Base-by-base conservation (phyloP, 179 eudicot genomes). In the Heliamphora pulchella region DNA sequence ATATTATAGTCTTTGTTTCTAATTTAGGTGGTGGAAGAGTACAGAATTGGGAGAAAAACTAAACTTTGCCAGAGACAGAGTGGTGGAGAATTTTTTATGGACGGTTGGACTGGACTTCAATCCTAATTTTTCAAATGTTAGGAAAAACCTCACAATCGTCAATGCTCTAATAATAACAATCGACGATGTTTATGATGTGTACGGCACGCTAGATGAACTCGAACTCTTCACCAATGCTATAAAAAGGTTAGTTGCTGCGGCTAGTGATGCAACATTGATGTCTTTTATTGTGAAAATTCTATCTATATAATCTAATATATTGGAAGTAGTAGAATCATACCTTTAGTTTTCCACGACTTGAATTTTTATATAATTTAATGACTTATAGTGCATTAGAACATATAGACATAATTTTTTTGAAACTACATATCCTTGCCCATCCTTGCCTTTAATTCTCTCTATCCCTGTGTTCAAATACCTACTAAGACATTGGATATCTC, bases 181-280 rank as follows among this genome's bases (percentile, higher is more conserved):
- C 22, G 84, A 81, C 8, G 84, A 81, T 63, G 64, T 81, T 0
- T 81, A 77, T 39, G 84, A 77, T 43, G 73, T 81, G 8, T 81
- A 81, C 10, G 83, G 80, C 31, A 67, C 83, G 13, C 8, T 81
- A 18, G 77, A 81, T 13, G 84, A 81, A 69, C 80, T 81, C 3
- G 48, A 76, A 17, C 18, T 46, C 8, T 76, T 76, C 8, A 81
- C 83, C 0, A 4, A 76, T 13, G 75, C 43, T 0, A n/a, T 75
- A 1, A 31, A 74, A 5, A 74, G 82, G 82, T 71, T 7, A 13
- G 39, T 15, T 14, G 58, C 8, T 8, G 58, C 10, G 13, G 10
- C 10, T 54, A 10, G 31, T 31, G 31, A 31, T 31, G 31, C 31
- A 31, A 31, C 0, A 31, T 31, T 31, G 31, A 31, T 31, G 31